These are phyloP conservation scores for Trypanosoma vivax DNA, from an alignment of 208 protist genomes.

Conservation along the genomic window DNA sequence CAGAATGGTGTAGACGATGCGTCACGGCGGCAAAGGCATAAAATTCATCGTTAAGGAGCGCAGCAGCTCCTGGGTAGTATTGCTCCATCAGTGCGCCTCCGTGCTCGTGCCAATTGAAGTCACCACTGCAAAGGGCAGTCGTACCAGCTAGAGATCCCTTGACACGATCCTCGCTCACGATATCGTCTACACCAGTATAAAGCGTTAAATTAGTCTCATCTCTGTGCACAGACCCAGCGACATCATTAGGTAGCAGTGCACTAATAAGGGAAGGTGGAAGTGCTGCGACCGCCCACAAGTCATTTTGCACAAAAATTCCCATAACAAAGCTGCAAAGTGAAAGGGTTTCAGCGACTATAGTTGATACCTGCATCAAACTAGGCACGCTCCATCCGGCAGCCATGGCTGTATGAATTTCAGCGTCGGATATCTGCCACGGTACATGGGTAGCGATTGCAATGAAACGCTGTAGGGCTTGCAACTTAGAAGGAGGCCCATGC, in stretches of 20 bases:
- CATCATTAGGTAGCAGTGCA: slow-evolving; percentile 19
- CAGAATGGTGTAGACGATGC: slow-evolving; percentile 45
- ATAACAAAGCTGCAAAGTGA: slow-evolving; percentile 69
- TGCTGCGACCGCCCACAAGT: slow-evolving; percentile 57
- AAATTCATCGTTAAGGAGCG: slow-evolving; percentile 63
- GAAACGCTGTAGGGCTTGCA: slow-evolving; percentile 50
- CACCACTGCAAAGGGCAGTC: slow-evolving; percentile 43
- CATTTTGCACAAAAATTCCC: slow-evolving; percentile 66
- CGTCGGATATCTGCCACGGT: slow-evolving; percentile 57
- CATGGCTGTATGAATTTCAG: slow-evolving; percentile 38
- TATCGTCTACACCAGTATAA: slow-evolving; percentile 53
- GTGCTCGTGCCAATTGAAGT: slow-evolving; percentile 73
- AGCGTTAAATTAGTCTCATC: slow-evolving; percentile 23
- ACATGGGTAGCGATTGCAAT: slow-evolving; percentile 75
- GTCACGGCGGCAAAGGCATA: slow-evolving; percentile 52
- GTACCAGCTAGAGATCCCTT: slow-evolving; percentile 22
- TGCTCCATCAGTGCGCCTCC: slow-evolving; percentile 74
- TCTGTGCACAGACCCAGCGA: slow-evolving; percentile 13
- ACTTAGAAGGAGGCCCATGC: slow-evolving; percentile 46
- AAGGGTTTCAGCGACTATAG: slow-evolving; percentile 62
- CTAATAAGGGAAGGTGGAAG: slow-evolving; percentile 25
- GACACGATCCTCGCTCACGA: slow-evolving; percentile 72
- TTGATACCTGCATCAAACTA: slow-evolving; percentile 63
- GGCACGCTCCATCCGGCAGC: slow-evolving; percentile 65
- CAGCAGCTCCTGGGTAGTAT: slow-evolving; percentile 76